Conservation (phyloP, 495 filamentous ascomycete genomes). For the Penicillium salamii region DNA sequence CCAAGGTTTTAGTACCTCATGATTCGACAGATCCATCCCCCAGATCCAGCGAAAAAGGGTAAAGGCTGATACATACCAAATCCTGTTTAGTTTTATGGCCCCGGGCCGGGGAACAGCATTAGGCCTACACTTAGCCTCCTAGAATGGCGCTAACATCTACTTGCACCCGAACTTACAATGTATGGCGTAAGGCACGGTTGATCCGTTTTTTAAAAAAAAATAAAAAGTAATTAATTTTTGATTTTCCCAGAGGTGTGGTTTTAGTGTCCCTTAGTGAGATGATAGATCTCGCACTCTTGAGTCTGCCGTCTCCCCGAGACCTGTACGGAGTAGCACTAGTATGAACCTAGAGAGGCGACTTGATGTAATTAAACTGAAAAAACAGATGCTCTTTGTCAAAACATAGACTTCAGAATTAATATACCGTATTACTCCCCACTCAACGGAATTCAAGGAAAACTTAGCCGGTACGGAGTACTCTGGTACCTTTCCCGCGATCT, state of each 20-base stretch:
- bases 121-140: conserved; percentile 23
- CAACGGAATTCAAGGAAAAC: conserved; percentile 9
- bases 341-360: background rate
- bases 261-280: conserved; percentile 43
- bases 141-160: conserved; percentile 31
- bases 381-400: background rate
- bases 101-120: conserved; percentile 41
- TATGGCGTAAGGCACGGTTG: conserved; percentile 36
- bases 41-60: conserved; percentile 14
- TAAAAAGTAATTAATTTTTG: background rate
- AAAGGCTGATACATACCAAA: conserved; percentile 12
- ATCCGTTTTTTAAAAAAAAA: no score
- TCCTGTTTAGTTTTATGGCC: conserved; percentile 16
- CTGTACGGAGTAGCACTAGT: conserved; percentile 3
- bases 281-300: conserved; percentile 41
- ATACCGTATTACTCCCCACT: conserved; percentile 6
- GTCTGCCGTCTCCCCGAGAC: conserved; percentile 22
- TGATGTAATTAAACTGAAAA: background rate
- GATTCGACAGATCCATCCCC: conserved; percentile 19
- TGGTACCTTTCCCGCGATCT: background rate
- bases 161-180: conserved; percentile 2
- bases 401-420: background rate
- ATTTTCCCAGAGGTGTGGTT: conserved; percentile 36
- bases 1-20: conserved; percentile 6
- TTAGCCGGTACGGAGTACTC: conserved; percentile 10